Evolutionary conservation across 2,329 filamentous ascomycete species (phyloP), one percentile per base, ranked within the genome.

Genomic region (Fusarium sterilihyphosum): DNA sequence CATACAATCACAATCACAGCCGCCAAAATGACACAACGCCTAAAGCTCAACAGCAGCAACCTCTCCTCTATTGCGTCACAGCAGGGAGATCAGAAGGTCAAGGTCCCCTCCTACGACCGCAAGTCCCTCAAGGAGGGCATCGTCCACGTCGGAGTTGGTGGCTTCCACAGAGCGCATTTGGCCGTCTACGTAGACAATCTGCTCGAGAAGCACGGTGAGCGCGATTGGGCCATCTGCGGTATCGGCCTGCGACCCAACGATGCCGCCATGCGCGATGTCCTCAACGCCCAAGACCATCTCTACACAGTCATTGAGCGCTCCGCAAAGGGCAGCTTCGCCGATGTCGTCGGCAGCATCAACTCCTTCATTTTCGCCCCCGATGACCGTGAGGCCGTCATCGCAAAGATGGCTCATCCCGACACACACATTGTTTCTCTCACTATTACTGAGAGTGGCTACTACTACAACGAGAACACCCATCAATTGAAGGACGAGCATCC

Each of bases 401-500:
- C 83, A 76, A 88, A 88, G 83, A 88, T 88, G 86, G 87, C 87
- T 4, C 83, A 88, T 80, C 83, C 85, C 0, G 86, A 88, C 76
- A 88, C 87, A 18, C 85, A 84, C 77, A 88, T 88, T 69, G 87
- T 88, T 38, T 88, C 87, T 22, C 78, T 88, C 78, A 88, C 87
- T 77, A 88, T 88, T 78, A 88, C 87, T 49, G 87, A 88, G 82
- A 87, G 85, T 76, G 87, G 87, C 71, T 88, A 88, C 84, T 88
- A 86, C 82, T 88, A 88, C 83, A 87, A 88, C 78, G 87, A 88
- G 78, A 88, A 88, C 83, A 86, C 86, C n/a, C 87, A 88, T 81
- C 80, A 88, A 81, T 82, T 88, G 66, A 79, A 84, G 70, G 78
- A 79, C 41, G 83, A 88, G 49, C 82, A 88, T 78, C 81, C 86